Evolutionary conservation across 768 basidiomycete genomes (phyloP).

Genomic region (Mycena belliarum): DNA sequence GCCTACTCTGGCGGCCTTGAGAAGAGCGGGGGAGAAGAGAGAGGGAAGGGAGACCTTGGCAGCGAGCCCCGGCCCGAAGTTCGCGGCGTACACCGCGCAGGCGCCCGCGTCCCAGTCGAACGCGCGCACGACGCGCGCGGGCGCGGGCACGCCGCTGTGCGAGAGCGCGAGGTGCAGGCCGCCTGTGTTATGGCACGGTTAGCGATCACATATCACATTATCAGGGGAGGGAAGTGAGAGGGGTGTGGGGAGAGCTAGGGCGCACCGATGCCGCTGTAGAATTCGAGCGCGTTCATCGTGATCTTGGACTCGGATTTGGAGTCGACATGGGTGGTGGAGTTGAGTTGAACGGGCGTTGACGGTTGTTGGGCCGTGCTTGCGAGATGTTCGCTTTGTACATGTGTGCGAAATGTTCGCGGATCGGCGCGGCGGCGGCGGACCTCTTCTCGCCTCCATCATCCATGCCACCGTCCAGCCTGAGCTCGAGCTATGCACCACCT

Average conservation of each 20-base stretch:
- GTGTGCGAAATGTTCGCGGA: background rate
- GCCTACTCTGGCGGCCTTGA: background rate
- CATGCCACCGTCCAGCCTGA: no score
- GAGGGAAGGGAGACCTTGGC: conserved; percentile 44
- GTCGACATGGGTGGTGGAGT: conserved; percentile 12
- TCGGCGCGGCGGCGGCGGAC: no score
- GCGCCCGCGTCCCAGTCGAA: conserved; percentile 84
- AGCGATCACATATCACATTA: no score
- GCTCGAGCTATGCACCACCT: no score
- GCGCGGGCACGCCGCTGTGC: conserved; percentile 47
- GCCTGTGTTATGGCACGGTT: no score
- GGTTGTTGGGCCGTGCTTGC: conserved; percentile 1
- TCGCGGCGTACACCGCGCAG: conserved; percentile 66
- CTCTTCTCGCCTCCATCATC: no score
- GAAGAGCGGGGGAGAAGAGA: no score
- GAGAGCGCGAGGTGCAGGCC: conserved; percentile 71
- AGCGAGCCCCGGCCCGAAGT: conserved; percentile 50
- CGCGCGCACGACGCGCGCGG: conserved; percentile 57
- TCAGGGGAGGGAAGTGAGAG: no score
- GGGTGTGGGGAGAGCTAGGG: background rate
- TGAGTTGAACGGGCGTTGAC: no score
- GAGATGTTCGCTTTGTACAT: no score
- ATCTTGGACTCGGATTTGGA: no score
- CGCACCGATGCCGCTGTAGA: conserved; percentile 80
- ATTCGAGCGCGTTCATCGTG: conserved; percentile 55